Percentiles rank a stretch among this genome's conserved stretches.
Conservation (phyloP, 148 eudicot species). For the Drosera capensis region DNA sequence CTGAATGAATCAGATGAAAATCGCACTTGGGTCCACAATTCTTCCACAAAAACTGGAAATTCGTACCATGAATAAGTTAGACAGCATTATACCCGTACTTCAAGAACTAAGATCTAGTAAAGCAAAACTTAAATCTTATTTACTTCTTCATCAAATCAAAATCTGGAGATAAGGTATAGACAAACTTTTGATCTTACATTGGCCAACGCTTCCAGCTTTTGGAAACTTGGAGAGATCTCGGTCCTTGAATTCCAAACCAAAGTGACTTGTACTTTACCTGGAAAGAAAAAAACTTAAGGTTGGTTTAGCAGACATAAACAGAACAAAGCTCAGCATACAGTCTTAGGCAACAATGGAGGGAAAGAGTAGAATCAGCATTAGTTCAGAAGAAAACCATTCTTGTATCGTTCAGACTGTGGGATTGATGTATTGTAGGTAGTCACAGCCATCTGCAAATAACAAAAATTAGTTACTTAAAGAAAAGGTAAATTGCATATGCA, state of each 20-base stretch:
- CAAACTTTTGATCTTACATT: slow-evolving; percentile 31
- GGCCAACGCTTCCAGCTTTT: slow-evolving; percentile 56
- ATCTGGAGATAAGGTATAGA: too few relatives aligned
- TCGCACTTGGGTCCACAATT: slow-evolving; percentile 51
- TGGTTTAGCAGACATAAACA: too few relatives aligned
- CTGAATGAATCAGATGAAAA: slow-evolving; percentile 60
- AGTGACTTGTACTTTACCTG: slow-evolving; percentile 87
- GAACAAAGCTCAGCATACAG: too few relatives aligned
- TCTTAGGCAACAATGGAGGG: background rate
- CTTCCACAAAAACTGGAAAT: slow-evolving; percentile 59
- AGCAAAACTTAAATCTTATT: background rate
- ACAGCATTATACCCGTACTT: background rate
- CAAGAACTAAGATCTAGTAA: background rate
- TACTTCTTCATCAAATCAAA: background rate
- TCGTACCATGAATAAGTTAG: slow-evolving; percentile 4
- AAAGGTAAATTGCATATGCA: background rate
- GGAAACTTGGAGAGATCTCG: slow-evolving; percentile 52
- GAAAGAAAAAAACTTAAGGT: background rate
- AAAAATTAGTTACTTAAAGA: slow-evolving; percentile 1
- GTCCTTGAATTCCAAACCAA: slow-evolving; percentile 91
- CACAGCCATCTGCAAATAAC: slow-evolving; percentile 74
- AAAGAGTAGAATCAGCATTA: slow-evolving; percentile 2
- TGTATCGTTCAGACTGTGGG: slow-evolving; percentile 72
- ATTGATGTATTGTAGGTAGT: slow-evolving; percentile 73
- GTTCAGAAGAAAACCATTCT: slow-evolving; percentile 37